Base-by-base conservation (phyloP, 148 eudicot species). In the Silene latifolia region DNA sequence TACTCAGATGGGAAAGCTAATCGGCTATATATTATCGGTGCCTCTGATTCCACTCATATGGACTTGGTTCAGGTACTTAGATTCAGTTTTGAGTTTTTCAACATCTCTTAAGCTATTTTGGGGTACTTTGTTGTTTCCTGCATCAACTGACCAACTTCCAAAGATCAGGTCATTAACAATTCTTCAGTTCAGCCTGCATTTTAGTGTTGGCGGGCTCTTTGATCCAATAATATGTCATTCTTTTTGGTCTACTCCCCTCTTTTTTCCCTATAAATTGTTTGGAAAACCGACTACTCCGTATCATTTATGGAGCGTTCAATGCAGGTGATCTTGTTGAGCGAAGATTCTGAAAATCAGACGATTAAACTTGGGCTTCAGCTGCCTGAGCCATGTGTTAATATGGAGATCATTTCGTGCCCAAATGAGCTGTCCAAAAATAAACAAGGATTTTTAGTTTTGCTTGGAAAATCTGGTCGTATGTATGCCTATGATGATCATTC, bases 281-380 rank as follows among this genome's bases (percentile, higher is more conserved):
- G 47, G 27, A 56, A 20, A 56, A 39, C 32, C 9, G 60, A 23
- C 70, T 21, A 46, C 29, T 1, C 29, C 29, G 29, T 27, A 27
- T 47, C 11, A 53, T 53, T 29, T 54, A 19, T 57, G 44, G 47
- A 21, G 75, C 66, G 18, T 63, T 73, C 39, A 56, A 35, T 79
- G 78, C 90, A 95, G 99, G 95, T 92, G 63, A 82, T 90, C 77
- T 69, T 96, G 78, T 75, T 92, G 69, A 90, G 84, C 78, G 99
- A 96, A 74, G 85, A 87, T 15, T 80, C 86, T 44, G 99, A 96
- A 87, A 79, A 89, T 72, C 97, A 96, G 54, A 96, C 88, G 25
- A 78, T 81, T 57, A 96, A 96, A 76, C 72, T 96, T 76, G 93
- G 94, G 29, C 91, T 95, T 83, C 90, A 90, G 76, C 82, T 87